Conservation (phyloP, 306 rosid species). For the Phaseolus lunatus region DNA sequence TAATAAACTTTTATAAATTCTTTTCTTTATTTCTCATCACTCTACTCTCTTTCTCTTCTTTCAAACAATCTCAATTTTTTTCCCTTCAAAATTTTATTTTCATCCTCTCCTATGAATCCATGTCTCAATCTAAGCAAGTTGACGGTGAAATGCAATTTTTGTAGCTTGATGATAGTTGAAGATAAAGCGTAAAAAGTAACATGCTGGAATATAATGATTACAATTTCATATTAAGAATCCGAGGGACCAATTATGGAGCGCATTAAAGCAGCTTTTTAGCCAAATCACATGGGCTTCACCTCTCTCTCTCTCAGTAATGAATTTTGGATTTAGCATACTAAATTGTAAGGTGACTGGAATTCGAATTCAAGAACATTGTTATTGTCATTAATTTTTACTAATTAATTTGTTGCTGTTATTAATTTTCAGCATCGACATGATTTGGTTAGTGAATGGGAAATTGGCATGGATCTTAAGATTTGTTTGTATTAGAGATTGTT, state of each 20-base stretch:
- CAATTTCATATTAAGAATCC: conserved; percentile 33
- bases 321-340: background rate
- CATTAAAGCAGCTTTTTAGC: background rate
- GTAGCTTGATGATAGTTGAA: conserved; percentile 20
- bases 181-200: background rate
- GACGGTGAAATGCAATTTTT: background rate
- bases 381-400: no score
- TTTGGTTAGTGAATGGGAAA: conserved; percentile 26
- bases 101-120: no score
- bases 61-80: no score
- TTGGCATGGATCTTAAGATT: conserved; percentile 34
- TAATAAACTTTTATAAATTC: no score
- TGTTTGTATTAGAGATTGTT: conserved; percentile 35
- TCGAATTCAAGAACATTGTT: background rate
- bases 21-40: no score
- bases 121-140: no score
- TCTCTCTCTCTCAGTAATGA: background rate
- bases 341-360: no score
- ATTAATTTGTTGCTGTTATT: background rate
- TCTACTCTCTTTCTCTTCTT: no score
- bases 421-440: conserved; percentile 16
- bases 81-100: no score
- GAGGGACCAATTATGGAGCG: conserved; percentile 40
- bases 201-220: conserved; percentile 30
- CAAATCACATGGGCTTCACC: background rate